Evolutionary conservation across 1,284 basidiomycete species (phyloP), one percentile per base, ranked within the genome.

Genomic region (Marasmius fiardii): DNA sequence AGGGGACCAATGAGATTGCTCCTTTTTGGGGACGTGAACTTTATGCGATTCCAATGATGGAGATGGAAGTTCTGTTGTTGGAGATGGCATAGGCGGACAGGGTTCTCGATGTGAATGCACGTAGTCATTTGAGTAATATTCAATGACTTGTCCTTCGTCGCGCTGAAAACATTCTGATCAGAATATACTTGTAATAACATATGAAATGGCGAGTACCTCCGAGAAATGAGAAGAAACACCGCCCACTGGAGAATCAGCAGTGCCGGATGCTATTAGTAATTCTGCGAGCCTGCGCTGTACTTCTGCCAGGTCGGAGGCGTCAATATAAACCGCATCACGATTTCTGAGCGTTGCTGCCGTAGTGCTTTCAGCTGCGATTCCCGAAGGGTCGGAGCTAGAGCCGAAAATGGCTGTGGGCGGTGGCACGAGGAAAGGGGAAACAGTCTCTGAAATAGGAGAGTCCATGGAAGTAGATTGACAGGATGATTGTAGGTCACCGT

Each of bases 1-100:
- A 21, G 44, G 44, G 14, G 44, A 45, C 44, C 44, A 45, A 45
- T 45, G 44, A 23, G 44, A 45, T 28, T 45, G 44, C 26, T 45
- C 44, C 39, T 41, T n/a, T 20, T 41, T 16, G 3, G 4, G 39
- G 8, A 24, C 44, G 16, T 45, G 10, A 23, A 8, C 14, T 16
- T 4, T 23, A 16, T 45, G 20, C 24, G 21, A 23, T 20, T 20
- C 20, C 21, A 45, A 45, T 10, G 23, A 16, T 45, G 16, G 44
- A 10, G 44, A 23, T 45, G 44, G 18, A 16, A 28, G 16, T 45
- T 16, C 23, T 28, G 23, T 21, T 24, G 7, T 21, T 24, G 7
- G 44, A 16, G 16, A 28, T 24, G 20, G 10, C 28, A 31, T 31
- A 31, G 28, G 28, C 10, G 4, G 28, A 31, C 28, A 31, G 24